Evolutionary conservation across 208 protist genomes (phyloP).

Genomic region (Crithidia acanthocephali): DNA sequence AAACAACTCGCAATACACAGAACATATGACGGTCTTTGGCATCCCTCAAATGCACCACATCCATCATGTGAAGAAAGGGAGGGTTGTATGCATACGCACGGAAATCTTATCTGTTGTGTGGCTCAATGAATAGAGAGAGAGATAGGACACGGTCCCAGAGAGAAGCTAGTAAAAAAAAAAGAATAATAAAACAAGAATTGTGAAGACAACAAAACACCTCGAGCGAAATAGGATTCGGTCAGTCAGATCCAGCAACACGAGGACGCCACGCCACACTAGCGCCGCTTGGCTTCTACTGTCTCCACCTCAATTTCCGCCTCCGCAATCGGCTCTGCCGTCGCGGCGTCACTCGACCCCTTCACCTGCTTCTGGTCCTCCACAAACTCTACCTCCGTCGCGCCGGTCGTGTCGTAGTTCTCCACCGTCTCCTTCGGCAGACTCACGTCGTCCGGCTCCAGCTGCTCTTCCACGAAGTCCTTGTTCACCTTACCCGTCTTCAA

Average conservation of each 20-base stretch:
- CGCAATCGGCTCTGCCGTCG: slow-evolving; percentile 34
- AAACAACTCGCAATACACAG: too few relatives aligned
- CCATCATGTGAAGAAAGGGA: too few relatives aligned
- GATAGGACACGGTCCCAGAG: too few relatives aligned
- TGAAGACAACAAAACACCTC: slow-evolving; percentile 14
- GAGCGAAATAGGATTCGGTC: slow-evolving; percentile 17
- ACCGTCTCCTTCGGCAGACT: slow-evolving; percentile 82
- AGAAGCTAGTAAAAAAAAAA: slow-evolving; percentile 28
- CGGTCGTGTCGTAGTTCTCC: slow-evolving; percentile 73
- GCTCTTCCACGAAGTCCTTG: slow-evolving; percentile 90
- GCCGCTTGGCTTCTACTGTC: slow-evolving; percentile 10
- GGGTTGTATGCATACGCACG: too few relatives aligned
- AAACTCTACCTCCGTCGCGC: slow-evolving; percentile 87
- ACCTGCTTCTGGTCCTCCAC: slow-evolving; percentile 50
- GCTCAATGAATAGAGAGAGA: too few relatives aligned
- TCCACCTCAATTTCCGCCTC: slow-evolving; percentile 59
- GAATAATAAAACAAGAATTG: slow-evolving; percentile 8
- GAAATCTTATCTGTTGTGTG: too few relatives aligned
- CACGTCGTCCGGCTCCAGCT: slow-evolving; percentile 88
- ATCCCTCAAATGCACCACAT: too few relatives aligned
- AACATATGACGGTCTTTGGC: too few relatives aligned
- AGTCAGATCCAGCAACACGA: too few relatives aligned
- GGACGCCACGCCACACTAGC: background rate
- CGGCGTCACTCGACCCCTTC: background rate
- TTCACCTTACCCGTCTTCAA: slow-evolving; percentile 78